Evolutionary conservation across 2,329 filamentous ascomycete species (phyloP).

Genomic region (Xylaria sp.): DNA sequence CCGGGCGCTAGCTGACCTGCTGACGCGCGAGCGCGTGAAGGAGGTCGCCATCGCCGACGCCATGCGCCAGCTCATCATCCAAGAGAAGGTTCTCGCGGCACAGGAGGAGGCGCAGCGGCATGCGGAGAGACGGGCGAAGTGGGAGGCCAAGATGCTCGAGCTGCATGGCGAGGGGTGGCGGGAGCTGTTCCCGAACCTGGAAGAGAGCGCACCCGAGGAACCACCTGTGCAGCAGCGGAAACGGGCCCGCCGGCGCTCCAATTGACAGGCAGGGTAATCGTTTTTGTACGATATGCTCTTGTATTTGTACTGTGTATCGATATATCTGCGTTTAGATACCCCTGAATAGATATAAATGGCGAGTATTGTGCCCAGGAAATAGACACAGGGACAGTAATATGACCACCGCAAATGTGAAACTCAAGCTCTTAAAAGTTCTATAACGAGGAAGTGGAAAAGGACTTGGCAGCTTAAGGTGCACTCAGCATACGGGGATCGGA

Average conservation of each 20-base stretch:
- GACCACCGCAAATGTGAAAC: too few relatives aligned
- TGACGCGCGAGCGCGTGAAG: slow-evolving; percentile 42
- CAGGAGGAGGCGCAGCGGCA: slow-evolving; percentile 40
- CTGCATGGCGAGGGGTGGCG: slow-evolving; percentile 41
- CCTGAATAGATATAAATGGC: neutral
- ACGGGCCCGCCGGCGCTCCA: neutral
- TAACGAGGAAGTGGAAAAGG: too few relatives aligned
- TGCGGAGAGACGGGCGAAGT: slow-evolving; percentile 31
- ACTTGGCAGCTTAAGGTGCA: too few relatives aligned
- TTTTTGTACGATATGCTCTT: too few relatives aligned
- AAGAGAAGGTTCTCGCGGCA: slow-evolving; percentile 42
- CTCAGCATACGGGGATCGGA: too few relatives aligned
- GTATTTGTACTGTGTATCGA: slow-evolving; percentile 8
- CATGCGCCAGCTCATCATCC: slow-evolving; percentile 44
- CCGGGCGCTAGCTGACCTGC: neutral
- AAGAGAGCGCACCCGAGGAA: neutral
- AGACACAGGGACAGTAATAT: neutral
- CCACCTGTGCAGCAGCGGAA: too few relatives aligned
- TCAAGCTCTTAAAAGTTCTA: too few relatives aligned
- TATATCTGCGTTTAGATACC: slow-evolving; percentile 1
- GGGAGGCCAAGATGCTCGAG: slow-evolving; percentile 43
- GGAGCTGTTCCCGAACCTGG: slow-evolving; percentile 30
- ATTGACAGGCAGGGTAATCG: too few relatives aligned
- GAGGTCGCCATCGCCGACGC: slow-evolving; percentile 47
- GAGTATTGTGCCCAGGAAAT: neutral